Percentiles rank a stretch among this genome's conserved stretches.
Evolutionary conservation across 2,329 filamentous ascomycete genomes (phyloP).

Genomic region (Fusarium sp.): DNA sequence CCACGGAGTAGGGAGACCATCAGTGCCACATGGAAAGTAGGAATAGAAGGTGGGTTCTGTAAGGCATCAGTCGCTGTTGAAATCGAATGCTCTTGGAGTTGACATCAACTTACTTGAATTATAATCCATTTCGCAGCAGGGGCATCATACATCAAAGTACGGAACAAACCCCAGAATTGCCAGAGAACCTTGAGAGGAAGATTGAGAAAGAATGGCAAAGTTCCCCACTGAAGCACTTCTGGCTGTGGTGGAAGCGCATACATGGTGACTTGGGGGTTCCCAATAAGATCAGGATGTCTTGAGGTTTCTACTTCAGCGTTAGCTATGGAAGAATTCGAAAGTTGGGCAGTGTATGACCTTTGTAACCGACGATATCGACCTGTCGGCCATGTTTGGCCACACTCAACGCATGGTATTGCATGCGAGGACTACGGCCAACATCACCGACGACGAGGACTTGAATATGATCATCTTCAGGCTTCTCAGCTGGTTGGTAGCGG

Average conservation of each 20-base stretch:
- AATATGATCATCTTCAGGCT: conserved; percentile 59
- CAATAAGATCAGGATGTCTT: conserved; percentile 79
- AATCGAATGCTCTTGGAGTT: no score
- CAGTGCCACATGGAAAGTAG: conserved; percentile 81
- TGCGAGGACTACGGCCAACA: conserved; percentile 93
- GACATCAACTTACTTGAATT: conserved; percentile 68
- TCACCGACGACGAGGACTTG: conserved; percentile 95
- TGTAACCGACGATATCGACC: conserved; percentile 89
- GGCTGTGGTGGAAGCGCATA: conserved; percentile 77
- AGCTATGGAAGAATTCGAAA: conserved; percentile 11
- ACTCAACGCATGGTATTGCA: conserved; percentile 98
- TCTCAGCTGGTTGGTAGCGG: conserved; percentile 50
- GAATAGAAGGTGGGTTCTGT: conserved; percentile 90
- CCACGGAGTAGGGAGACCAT: conserved; percentile 80
- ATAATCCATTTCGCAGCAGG: conserved; percentile 85
- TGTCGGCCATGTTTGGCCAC: conserved; percentile 82
- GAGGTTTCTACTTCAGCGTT: conserved; percentile 71
- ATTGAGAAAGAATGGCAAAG: conserved; percentile 78
- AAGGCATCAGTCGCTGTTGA: conserved; percentile 8
- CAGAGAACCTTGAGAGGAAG: conserved; percentile 88
- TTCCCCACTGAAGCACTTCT: conserved; percentile 71
- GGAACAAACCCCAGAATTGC: conserved; percentile 79
- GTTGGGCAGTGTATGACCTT: conserved; percentile 62
- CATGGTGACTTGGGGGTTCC: conserved; percentile 75
- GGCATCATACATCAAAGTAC: conserved; percentile 77